Base-by-base conservation (phyloP, 148 eudicot genomes). In the Rhododendron simsii region DNA sequence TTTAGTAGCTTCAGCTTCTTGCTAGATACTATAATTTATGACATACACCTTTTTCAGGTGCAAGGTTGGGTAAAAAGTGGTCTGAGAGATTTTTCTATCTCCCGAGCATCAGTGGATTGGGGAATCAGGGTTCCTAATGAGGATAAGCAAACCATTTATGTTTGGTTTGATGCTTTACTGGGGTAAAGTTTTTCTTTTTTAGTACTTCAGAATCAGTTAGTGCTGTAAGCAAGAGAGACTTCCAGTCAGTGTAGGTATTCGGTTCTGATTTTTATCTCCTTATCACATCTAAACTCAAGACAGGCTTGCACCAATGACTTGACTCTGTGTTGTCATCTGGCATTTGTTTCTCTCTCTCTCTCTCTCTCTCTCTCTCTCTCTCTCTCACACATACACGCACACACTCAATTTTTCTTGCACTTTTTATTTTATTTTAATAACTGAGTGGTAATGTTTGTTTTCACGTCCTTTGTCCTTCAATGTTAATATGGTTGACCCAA, bases 121-220 rank as follows among this genome's bases (percentile, higher is more conserved):
- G 94, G 94, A 8, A 92, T 92, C 61, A 63, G 59, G 13, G 94
- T 92, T 80, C 94, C 94, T 76, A 89, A 86, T 84, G 94, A 92
- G 37, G 33, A 87, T 37, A 91, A 90, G 47, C 94, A 92, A 84
- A 92, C 94, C 41, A 92, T 92, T 79, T 92, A 93, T 87, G 94
- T 93, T 7, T 91, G 94, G 95, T 92, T 93, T 92, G 94, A 93
- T 93, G 95, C 96, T 86, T 87, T 93, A 71, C 87, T 94, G 88
- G 92, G 94, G 93, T 93, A 92, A 87, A 55, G 59, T 81, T 88
- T 41, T 63, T 33, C 74, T 57, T 81, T 63, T 28, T 69, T 85
- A 39, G 28, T 59, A 78, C 44, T 78, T 78, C 28, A 59, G 51
- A 26, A 37, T 75, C 28, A 39, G 21, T 77, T 84, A 26, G 9